Evolutionary conservation across 2,329 filamentous ascomycete species (phyloP), one percentile per base, ranked within the genome.

Genomic region (Stachybotrys elegans): DNA sequence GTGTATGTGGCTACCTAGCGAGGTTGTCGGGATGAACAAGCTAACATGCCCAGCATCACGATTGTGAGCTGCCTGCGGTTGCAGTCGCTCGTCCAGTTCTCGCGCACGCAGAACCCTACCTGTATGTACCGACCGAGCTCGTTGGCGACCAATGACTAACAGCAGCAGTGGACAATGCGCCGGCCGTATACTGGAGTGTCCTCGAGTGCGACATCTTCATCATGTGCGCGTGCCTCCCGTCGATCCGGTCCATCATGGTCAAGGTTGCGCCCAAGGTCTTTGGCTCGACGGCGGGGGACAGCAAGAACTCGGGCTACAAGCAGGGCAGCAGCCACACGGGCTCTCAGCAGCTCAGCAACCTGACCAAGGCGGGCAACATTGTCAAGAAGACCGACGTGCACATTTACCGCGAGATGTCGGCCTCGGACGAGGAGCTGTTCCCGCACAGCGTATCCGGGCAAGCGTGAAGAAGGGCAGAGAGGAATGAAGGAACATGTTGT

Each of bases 111-210:
- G n/a, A n/a, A n/a, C n/a, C n/a, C n/a, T n/a, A n/a, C n/a, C n/a
- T n/a, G n/a, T n/a, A n/a, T n/a, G n/a, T n/a, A n/a, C n/a, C n/a
- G n/a, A n/a, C n/a, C n/a, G n/a, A n/a, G n/a, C n/a, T n/a, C n/a
- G n/a, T n/a, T n/a, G n/a, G n/a, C n/a, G n/a, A n/a, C n/a, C n/a
- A n/a, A n/a, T n/a, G n/a, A n/a, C n/a, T n/a, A n/a, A n/a, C n/a
- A n/a, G n/a, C n/a, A n/a, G n/a, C 25, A 46, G 44, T 22, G n/a
- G 44, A 46, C 22, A 46, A 46, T 16, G 40, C 44, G 13, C 42
- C 42, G 16, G 44, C 44, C n/a, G 25, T 46, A n/a, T 46, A 46
- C 25, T 46, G 44, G 44, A 46, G 44, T 20, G 44, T 46, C 17
- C 42, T 46, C 5, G 44, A 46, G 25, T 46, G 44, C 7, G 36